These are phyloP conservation scores for Arabidopsis lyrata DNA, from an alignment of 441 rosid species.

Conservation along the genomic window DNA sequence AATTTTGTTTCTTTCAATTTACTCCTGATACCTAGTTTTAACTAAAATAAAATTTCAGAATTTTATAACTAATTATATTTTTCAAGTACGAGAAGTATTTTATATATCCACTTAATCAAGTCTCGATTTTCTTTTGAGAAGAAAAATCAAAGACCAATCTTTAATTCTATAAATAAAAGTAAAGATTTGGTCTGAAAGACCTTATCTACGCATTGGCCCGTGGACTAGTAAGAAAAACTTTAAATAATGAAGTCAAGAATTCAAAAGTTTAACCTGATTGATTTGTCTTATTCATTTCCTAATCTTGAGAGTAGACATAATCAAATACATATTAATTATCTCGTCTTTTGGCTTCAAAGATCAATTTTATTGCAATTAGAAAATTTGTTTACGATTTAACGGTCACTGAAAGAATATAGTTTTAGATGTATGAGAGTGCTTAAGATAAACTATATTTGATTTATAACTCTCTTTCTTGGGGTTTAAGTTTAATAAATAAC, in stretches of 20 bases:
- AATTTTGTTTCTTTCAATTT: too few species aligned
- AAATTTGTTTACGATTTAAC: not conserved
- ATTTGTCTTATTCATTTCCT: conserved; percentile 26
- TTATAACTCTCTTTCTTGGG: not conserved
- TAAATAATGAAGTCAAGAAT: conserved; percentile 13
- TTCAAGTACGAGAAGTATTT: not conserved
- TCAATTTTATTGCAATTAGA: not conserved
- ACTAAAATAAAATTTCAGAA: too few species aligned
- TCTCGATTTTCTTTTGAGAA: conserved; percentile 13
- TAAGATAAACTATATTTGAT: not conserved
- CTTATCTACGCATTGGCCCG: conserved; percentile 30
- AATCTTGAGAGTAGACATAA: not conserved
- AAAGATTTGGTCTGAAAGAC: conserved; percentile 7
- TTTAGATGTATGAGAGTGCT: not conserved
- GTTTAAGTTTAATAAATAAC: not conserved
- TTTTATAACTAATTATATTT: too few species aligned
- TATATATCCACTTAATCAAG: conserved; percentile 1
- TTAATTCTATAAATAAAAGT: not conserved
- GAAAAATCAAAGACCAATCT: not conserved
- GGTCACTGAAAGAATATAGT: not conserved
- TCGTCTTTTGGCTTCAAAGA: not conserved
- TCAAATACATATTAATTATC: not conserved
- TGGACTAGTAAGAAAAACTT: conserved; percentile 10
- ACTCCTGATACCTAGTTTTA: too few species aligned
- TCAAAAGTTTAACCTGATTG: conserved; percentile 34